Conservation (phyloP, 495 filamentous ascomycete species). For the Podospora bellae-mahoneyi region DNA sequence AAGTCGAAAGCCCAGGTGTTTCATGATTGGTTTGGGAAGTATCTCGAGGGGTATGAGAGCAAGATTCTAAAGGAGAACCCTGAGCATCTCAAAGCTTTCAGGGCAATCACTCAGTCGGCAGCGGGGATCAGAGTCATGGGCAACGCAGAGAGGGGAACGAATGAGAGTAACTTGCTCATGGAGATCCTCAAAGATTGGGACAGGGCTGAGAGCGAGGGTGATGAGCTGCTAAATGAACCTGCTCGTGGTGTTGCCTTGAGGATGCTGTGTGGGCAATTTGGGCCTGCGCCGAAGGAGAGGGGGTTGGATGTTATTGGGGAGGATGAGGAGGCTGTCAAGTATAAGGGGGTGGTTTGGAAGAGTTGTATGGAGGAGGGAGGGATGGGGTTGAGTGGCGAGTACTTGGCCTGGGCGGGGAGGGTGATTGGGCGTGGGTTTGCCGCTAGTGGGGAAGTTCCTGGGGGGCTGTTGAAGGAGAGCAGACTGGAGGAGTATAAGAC, state of each 20-base stretch:
- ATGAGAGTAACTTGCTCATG: conserved; percentile 70
- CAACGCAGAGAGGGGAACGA: conserved; percentile 55
- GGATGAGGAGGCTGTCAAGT: conserved; percentile 57
- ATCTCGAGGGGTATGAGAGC: conserved; percentile 55
- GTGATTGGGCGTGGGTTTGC: conserved; percentile 83
- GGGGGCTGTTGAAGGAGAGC: conserved; percentile 56
- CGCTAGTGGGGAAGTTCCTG: conserved; percentile 62
- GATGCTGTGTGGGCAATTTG: conserved; percentile 71
- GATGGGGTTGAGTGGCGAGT: conserved; percentile 54
- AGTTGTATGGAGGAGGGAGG: conserved; percentile 57
- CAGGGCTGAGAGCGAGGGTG: conserved; percentile 25
- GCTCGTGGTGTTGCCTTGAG: conserved; percentile 67
- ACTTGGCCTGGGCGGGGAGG: conserved; percentile 77
- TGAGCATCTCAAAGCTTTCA: conserved; percentile 55
- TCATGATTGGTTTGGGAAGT: conserved; percentile 65
- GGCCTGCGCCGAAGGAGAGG: conserved; percentile 49
- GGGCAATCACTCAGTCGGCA: conserved; percentile 60
- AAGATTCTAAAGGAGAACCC: conserved; percentile 41
- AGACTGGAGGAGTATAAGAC: conserved; percentile 46
- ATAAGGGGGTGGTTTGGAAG: conserved; percentile 66
- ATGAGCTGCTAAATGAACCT: conserved; percentile 61
- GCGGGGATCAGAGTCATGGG: conserved; percentile 54
- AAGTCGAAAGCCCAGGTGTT: conserved; percentile 65
- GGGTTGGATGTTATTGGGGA: conserved; percentile 57
- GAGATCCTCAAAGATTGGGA: conserved; percentile 71